Evolutionary conservation across 2,329 filamentous ascomycete species (phyloP), one percentile per base, ranked within the genome.

Genomic region (Sporothrix luriei): DNA sequence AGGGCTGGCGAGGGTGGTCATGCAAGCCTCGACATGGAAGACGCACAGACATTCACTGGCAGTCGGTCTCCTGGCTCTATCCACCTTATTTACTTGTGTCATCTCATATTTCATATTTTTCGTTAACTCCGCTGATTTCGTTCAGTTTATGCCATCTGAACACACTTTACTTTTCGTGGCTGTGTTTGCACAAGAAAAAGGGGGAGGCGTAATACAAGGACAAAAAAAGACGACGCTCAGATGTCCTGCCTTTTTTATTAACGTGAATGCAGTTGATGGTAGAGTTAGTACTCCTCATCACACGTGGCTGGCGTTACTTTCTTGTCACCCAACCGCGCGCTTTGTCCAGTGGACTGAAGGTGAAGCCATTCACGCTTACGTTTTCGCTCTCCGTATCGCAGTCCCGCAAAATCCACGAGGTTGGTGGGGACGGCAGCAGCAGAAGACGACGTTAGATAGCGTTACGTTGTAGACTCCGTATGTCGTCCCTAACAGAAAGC

Each of bases 11-110:
- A 43, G 24, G 43, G 16, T 49, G 49, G 33, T 16, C 61, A 49
- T 64, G 43, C 61, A 49, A 64, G 61, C 19, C 43, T 64, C 61
- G 61, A 64, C 43, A 64, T 64, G 43, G 43, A 33, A 48, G 43
- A 14, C 61, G n/a, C 43, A 33, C 24, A 57, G 29, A 57, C 54
- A n/a, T 16, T 24, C 16, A 33, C 7, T 11, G n/a, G 19, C 16
- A 48, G 11, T 49, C 48, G 38, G 33, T 46, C n/a, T 62, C 11
- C 38, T 38, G 26, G 4, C 21, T 62, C n/a, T 38, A 7, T 46
- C 57, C 38, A 62, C 40, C 10, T 46, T n/a, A 38, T 38, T 26
- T 46, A 38, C 19, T 38, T 46, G 13, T 38, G 46, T 62, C 57
- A 19, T 43, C 24, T 9, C 38, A 62, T 40, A n/a, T 57, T 40